phyloP scores from a whole-genome alignment of 176 grass and related monocot genomes.

The Chloris gayana region DNA sequence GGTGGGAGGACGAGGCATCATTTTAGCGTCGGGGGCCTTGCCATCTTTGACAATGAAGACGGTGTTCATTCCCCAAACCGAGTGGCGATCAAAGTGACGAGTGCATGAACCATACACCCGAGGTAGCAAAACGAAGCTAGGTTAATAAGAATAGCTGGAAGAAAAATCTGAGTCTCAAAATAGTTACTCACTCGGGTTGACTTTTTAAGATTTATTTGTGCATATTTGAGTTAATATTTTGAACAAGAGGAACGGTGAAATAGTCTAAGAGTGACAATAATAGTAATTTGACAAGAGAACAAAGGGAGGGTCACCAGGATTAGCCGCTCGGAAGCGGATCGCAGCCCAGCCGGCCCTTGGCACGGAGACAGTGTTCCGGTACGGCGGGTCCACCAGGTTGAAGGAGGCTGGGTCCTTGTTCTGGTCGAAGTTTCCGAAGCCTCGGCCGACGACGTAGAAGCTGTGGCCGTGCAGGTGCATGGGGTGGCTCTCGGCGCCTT shows the following conservation, averaged over 20 bases:
- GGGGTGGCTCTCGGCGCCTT: constrained; percentile 39
- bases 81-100: constrained; percentile 72
- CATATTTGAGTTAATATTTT: too few species aligned
- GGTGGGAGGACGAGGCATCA: constrained; percentile 45
- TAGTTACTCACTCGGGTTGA: too few species aligned
- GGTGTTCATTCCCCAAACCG: constrained; percentile 64
- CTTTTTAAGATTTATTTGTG: too few species aligned
- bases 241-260: too few species aligned
- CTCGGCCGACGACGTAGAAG: constrained; percentile 44
- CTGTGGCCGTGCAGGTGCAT: constrained; percentile 44
- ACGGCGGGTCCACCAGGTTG: constrained; percentile 43
- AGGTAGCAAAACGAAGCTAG: not conserved
- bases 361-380: constrained; percentile 19
- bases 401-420: constrained; percentile 17
- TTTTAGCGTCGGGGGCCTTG: constrained; percentile 2
- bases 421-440: constrained; percentile 26
- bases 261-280: too few species aligned
- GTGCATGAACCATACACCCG: constrained; percentile 80
- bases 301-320: too few species aligned
- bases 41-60: constrained; percentile 79
- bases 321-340: constrained; percentile 38
- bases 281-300: too few species aligned
- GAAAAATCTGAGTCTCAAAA: too few species aligned
- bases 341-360: constrained; percentile 40
- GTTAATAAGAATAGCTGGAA: too few species aligned